phyloP scores from a whole-genome alignment of 352 stramenopile species.

The Elongisporangium prolatum region DNA sequence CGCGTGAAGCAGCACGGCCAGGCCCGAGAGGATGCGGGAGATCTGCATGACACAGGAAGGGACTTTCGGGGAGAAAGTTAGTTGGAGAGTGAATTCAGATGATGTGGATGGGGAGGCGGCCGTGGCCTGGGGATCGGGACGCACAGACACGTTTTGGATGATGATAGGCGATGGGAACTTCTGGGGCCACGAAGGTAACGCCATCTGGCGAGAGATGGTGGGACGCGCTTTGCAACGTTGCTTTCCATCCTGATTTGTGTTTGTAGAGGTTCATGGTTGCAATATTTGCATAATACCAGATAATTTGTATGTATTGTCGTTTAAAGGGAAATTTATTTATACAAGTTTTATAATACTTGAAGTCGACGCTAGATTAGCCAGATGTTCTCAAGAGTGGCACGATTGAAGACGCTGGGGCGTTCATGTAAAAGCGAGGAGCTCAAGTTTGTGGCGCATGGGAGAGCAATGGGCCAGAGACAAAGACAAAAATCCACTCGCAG shows the following conservation, averaged over 20 bases:
- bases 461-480: neutral
- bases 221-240: neutral
- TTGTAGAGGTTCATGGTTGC: neutral
- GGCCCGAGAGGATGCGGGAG: slow-evolving; percentile 1
- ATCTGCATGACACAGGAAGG: neutral
- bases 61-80: neutral
- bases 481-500: neutral
- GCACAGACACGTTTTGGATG: neutral
- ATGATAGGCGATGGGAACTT: neutral
- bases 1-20: slow-evolving; percentile 5
- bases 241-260: neutral
- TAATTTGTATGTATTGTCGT: neutral
- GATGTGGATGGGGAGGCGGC: neutral
- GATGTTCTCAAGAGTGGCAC: neutral
- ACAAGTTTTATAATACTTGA: neutral
- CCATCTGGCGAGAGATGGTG: neutral
- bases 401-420: neutral
- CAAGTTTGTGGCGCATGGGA: neutral
- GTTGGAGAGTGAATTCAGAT: neutral
- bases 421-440: neutral
- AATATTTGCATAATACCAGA: neutral
- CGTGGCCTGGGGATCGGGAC: neutral
- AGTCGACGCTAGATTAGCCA: neutral
- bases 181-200: neutral
- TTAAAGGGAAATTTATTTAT: neutral